A percentile compares a stretch with the other conserved stretches of the same genome.
These are phyloP conservation scores for Uronychia setigera DNA, from an alignment of 73 alveolate species.

Conservation along the genomic window DNA sequence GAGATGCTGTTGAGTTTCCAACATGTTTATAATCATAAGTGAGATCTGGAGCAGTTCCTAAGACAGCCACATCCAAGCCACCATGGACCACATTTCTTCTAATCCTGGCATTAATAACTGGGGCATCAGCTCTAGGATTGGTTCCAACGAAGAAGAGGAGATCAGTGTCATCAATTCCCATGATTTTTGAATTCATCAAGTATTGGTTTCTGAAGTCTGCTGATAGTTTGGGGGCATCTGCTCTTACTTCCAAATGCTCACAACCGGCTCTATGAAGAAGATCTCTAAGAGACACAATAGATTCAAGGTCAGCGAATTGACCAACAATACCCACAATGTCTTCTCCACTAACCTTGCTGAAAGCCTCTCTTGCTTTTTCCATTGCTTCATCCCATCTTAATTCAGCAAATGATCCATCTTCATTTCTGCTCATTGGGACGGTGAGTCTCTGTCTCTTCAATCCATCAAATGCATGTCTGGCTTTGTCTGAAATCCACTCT, in stretches of 20 bases:
- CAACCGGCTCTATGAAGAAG: slow-evolving; percentile 75
- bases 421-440: slow-evolving; percentile 64
- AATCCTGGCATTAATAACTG: slow-evolving; percentile 88
- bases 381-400: slow-evolving; percentile 89
- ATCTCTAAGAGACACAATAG: slow-evolving; percentile 84
- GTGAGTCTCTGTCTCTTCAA: slow-evolving; percentile 84
- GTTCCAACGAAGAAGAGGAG: slow-evolving; percentile 81
- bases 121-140: slow-evolving; percentile 82
- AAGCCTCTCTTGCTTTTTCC: slow-evolving; percentile 53
- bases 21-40: slow-evolving; percentile 75
- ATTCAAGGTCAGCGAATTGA: slow-evolving; percentile 80
- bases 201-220: slow-evolving; percentile 89
- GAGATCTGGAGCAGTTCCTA: slow-evolving; percentile 80
- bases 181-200: slow-evolving; percentile 79
- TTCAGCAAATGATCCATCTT: slow-evolving; percentile 74
- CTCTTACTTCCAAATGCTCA: slow-evolving; percentile 80
- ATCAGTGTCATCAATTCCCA: slow-evolving; percentile 91
- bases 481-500: slow-evolving; percentile 90
- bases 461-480: slow-evolving; percentile 93
- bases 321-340: slow-evolving; percentile 88
- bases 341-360: slow-evolving; percentile 67
- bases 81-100: slow-evolving; percentile 69
- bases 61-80: slow-evolving; percentile 71
- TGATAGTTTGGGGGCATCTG: slow-evolving; percentile 61
- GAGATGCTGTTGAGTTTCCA: slow-evolving; percentile 76